phyloP scores from a whole-genome alignment of 225 moss, liverwort and hornwort species.

The Sphagnum tenellum region DNA sequence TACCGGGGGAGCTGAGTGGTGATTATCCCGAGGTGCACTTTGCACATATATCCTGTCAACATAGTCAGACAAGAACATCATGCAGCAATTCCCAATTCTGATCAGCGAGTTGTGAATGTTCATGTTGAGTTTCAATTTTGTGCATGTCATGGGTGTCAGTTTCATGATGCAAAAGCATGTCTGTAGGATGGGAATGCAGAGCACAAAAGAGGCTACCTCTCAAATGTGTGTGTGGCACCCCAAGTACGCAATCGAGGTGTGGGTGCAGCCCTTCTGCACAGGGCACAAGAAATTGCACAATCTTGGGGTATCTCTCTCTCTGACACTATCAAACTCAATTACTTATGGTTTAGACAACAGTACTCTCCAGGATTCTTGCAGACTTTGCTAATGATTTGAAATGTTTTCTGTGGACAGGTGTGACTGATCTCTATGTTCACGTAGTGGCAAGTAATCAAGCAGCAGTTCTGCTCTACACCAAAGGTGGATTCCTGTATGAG shows the following conservation, averaged over 20 bases:
- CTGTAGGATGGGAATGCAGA: conserved; percentile 19
- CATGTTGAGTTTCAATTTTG: no score
- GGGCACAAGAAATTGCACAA: conserved; percentile 30
- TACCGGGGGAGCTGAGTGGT: conserved; percentile 28
- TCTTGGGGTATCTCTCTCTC: conserved; percentile 32
- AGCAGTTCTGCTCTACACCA: conserved; percentile 39
- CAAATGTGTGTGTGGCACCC: conserved; percentile 53
- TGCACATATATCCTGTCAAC: conserved; percentile 7
- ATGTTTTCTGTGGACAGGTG: conserved; percentile 15
- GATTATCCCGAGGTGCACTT: conserved; percentile 21
- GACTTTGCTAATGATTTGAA: not conserved
- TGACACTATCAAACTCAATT: no score
- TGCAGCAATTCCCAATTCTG: no score
- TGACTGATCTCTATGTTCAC: conserved; percentile 44
- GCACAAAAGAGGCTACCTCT: conserved; percentile 42
- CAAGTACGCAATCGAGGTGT: conserved; percentile 47
- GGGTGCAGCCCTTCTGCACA: conserved; percentile 46
- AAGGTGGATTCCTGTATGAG: conserved; percentile 28
- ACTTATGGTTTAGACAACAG: no score
- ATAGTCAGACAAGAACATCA: conserved; percentile 9
- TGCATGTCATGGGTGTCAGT: no score
- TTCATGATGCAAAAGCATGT: no score
- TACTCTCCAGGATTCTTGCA: no score
- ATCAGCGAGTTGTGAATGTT: no score
- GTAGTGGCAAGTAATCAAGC: conserved; percentile 40